Base-by-base conservation (phyloP, 1,284 basidiomycete genomes). In the Trichosporon sp. region DNA sequence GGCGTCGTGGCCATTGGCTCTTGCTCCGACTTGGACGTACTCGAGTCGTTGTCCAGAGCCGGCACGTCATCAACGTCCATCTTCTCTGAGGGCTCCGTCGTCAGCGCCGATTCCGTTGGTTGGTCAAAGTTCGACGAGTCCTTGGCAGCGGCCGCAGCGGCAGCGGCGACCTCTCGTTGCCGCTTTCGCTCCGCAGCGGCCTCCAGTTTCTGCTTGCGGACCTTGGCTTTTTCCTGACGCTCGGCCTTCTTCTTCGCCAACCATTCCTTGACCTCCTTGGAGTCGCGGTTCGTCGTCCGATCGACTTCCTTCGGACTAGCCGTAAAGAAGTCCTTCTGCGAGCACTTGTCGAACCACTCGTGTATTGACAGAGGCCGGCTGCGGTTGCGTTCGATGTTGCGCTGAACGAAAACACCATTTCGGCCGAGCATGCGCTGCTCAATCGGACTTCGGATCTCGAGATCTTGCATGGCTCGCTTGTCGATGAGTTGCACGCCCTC, bases 401-500 rank as follows among this genome's bases (percentile, higher is more conserved):
- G 89, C 76, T 93, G 90, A n/a, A 92, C 88, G 80, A 93, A 98
- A 5, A 95, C 86, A 6, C 95, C 95, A 8, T 88, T 88, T 51
- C 88, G 86, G 11, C 95, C 95, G 58, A 90, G 83, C 89, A 97
- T 93, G 79, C 90, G 89, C 80, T 98, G 95, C 80, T 95, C 92
- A 73, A 97, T 97, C 1, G 95, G 93, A 27, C 88, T 87, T 81
- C 88, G 89, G 72, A 98, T 90, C 31, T 80, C 89, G 72, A 96
- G 88, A 11, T 86, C 77, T n/a, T 86, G 84, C 25, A 98, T 86
- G 0, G 80, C 77, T 70, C 90, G 88, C 29, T 87, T 85, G 25
- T 87, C 86, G 64, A 93, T 83, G 12, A 90, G 82, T 15, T 92
- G 91, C 23, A 96, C 84, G 1, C 88, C 82, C 66, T 89, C 87